A percentile compares a stretch with the other conserved stretches of the same genome.
These are phyloP conservation scores for Ustilago loliicola DNA, from an alignment of 1,284 basidiomycete genomes.

Conservation along the genomic window DNA sequence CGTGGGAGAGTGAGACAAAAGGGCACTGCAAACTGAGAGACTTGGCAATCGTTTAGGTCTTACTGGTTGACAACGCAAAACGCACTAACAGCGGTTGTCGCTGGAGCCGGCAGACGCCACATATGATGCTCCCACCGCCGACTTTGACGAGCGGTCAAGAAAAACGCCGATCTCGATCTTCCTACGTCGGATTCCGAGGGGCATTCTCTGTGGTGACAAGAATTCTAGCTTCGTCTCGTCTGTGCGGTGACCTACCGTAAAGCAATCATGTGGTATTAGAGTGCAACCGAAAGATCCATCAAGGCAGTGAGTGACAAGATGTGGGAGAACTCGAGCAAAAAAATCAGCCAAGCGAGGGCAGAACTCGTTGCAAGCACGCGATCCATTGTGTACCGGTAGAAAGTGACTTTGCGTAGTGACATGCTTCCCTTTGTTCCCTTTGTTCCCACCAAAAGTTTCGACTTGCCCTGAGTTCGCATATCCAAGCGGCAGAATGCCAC, in stretches of 20 bases:
- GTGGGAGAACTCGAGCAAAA: neutral
- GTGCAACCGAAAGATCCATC: too few relatives aligned
- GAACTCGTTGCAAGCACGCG: too few relatives aligned
- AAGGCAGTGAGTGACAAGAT: neutral
- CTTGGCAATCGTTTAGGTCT: neutral
- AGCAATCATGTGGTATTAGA: too few relatives aligned
- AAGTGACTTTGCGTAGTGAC: neutral
- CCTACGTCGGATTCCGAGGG: neutral
- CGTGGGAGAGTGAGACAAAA: neutral
- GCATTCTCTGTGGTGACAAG: neutral
- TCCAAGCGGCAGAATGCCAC: neutral
- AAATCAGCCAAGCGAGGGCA: neutral
- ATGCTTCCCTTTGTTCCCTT: neutral
- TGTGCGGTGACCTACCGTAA: neutral
- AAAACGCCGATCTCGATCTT: neutral
- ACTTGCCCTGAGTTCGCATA: neutral
- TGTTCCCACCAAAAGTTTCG: neutral
- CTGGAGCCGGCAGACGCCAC: neutral
- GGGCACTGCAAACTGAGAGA: neutral
- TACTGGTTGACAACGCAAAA: neutral
- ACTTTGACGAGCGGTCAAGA: neutral
- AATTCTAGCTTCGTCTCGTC: neutral
- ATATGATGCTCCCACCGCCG: neutral
- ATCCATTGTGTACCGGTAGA: neutral
- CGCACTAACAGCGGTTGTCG: neutral